phyloP scores from a whole-genome alignment of 352 stramenopile genomes.

The Phytophthora pluvialis region DNA sequence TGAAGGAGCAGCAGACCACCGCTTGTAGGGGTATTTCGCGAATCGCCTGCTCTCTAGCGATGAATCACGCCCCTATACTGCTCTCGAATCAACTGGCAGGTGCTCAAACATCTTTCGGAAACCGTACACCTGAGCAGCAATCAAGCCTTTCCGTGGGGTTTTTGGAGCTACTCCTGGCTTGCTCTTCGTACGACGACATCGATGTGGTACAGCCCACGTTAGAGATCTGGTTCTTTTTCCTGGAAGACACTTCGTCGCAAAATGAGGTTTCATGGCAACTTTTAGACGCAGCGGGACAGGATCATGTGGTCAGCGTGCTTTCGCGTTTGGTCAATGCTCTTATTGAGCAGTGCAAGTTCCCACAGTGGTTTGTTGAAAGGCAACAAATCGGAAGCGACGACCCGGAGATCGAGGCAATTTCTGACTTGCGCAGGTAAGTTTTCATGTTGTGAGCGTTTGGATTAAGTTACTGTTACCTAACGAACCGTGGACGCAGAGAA shows the following conservation, averaged over 20 bases:
- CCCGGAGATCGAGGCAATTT: slow-evolving; percentile 59
- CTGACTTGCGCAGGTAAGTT: slow-evolving; percentile 58
- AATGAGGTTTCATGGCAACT: slow-evolving; percentile 52
- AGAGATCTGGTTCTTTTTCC: slow-evolving; percentile 90
- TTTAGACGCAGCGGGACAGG: slow-evolving; percentile 36
- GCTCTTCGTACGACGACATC: slow-evolving; percentile 59
- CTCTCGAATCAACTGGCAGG: slow-evolving; percentile 28
- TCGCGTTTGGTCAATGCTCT: slow-evolving; percentile 72
- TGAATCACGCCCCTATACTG: slow-evolving; percentile 49
- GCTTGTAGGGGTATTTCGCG: slow-evolving; percentile 49
- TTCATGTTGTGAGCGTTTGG: background rate
- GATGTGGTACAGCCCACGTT: slow-evolving; percentile 74
- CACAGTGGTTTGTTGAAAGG: slow-evolving; percentile 57
- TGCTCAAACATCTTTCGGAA: background rate
- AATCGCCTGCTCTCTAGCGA: slow-evolving; percentile 52
- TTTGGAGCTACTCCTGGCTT: slow-evolving; percentile 69
- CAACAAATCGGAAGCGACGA: slow-evolving; percentile 67
- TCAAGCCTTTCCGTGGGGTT: slow-evolving; percentile 40
- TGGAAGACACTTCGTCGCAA: slow-evolving; percentile 59
- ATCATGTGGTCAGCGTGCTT: slow-evolving; percentile 55
- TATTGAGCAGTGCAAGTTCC: slow-evolving; percentile 72
- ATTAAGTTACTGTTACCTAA: slow-evolving; percentile 2
- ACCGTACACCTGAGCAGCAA: slow-evolving; percentile 4
- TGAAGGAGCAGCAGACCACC: slow-evolving; percentile 33
- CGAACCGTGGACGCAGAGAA: slow-evolving; percentile 48